Evolutionary conservation across 495 filamentous ascomycete genomes (phyloP), one percentile per base, ranked within the genome.

Genomic region (Neurospora tetraspora): DNA sequence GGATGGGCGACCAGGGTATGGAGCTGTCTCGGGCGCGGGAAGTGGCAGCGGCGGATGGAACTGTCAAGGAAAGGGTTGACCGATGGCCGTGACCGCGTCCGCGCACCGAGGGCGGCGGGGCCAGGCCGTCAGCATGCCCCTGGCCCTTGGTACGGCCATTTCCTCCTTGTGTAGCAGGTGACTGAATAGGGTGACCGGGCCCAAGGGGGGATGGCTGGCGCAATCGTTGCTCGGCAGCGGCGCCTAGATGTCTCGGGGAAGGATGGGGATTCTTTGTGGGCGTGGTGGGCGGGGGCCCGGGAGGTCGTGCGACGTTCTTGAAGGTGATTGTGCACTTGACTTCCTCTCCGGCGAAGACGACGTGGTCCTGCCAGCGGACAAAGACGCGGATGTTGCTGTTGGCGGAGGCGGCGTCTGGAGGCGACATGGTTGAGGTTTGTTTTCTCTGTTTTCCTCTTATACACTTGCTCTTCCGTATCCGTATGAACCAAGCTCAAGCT

Each of bases 311-410:
- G 73, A 94, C 87, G 79, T 99, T 99, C 82, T 92, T 95, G 83
- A 98, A 98, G 53, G 93, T 97, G 77, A 99, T 98, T 70, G 89
- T 93, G 82, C 96, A 97, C 82, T 94, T 91, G 77, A 98, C 86
- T 76, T 94, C 90, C 83, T 98, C 96, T 74, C 96, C 96, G 39
- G 96, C 93, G 81, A 97, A 98, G 74, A 99, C 93, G 65, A 91
- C 93, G 80, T 91, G 89, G 77, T 92, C 93, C 80, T 91, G 92
- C 93, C 91, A 98, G 83, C 91, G 89, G 79, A 99, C 92, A 78
- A 94, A 98, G 81, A 98, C 95, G 77, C 93, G 91, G 78, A 99
- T 94, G 84, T 96, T 91, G 76, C 82, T 85, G 73, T 74, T 89
- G 74, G 53, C 53, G 23, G 53, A 16, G 53, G 53, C 4, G 11